A percentile compares a stretch with the other conserved stretches of the same genome.
phyloP scores from a whole-genome alignment of 75 land plant species.

The Adiantum capillusveneris region DNA sequence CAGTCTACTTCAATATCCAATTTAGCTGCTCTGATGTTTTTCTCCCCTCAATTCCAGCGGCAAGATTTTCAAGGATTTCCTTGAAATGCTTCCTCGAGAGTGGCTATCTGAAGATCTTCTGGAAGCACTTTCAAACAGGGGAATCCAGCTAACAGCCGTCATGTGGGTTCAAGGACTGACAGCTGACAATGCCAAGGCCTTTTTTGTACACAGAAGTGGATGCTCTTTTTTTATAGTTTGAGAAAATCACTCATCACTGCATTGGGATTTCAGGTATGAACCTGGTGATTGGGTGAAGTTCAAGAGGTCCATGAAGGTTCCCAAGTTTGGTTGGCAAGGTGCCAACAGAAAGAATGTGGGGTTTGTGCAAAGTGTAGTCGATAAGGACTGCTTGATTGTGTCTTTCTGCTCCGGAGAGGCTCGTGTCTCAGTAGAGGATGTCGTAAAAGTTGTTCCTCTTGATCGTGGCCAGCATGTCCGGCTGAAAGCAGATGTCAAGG shows the following conservation, averaged over 20 bases:
- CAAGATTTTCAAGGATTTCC: constrained; percentile 68
- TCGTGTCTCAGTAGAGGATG: constrained; percentile 51
- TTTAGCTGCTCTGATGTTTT: no score
- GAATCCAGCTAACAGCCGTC: constrained; percentile 65
- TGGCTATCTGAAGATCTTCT: constrained; percentile 92
- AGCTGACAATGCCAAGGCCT: no score
- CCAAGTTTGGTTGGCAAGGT: constrained; percentile 85
- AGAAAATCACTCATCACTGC: no score
- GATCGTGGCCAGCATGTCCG: constrained; percentile 88
- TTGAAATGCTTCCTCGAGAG: constrained; percentile 83
- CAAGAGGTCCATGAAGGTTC: constrained; percentile 47
- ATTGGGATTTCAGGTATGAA: constrained; percentile 45
- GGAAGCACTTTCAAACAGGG: constrained; percentile 56
- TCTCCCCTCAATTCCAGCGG: constrained; percentile 62
- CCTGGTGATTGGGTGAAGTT: constrained; percentile 93
- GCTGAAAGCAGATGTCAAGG: constrained; percentile 66
- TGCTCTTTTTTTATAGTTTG: no score
- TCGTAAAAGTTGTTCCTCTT: constrained; percentile 74
- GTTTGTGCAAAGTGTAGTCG: constrained; percentile 72
- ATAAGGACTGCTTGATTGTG: constrained; percentile 53
- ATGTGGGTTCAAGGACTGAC: constrained; percentile 32
- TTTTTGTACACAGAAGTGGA: no score
- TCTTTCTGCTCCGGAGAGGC: constrained; percentile 87
- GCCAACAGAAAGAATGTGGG: constrained; percentile 77
- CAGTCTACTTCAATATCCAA: no score